Evolutionary conservation across 2,329 filamentous ascomycete species (phyloP).

Genomic region (Talaromyces sp.): DNA sequence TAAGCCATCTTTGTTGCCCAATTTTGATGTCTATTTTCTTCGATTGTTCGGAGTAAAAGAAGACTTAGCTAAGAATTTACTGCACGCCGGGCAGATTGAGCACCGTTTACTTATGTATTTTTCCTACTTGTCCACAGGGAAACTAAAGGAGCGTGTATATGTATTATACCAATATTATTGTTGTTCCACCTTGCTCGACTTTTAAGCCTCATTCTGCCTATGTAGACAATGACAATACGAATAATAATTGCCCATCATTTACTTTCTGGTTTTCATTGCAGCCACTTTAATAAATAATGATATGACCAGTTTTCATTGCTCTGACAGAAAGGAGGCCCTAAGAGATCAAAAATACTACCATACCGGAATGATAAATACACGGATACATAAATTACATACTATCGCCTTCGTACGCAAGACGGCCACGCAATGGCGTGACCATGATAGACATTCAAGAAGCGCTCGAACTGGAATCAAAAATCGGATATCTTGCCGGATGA

Average conservation of each 20-base stretch:
- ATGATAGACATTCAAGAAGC: not conserved
- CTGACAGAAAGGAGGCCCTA: not conserved
- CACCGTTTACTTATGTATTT: not conserved
- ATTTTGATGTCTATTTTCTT: not conserved
- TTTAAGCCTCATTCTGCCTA: not conserved
- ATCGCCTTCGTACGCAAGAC: slow-evolving; percentile 26
- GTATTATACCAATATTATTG: not conserved
- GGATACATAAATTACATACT: slow-evolving; percentile 3
- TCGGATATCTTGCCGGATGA: slow-evolving; percentile 1
- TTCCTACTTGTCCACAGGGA: not conserved
- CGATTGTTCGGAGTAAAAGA: not conserved
- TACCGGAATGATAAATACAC: not conserved
- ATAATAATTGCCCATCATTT: too few species aligned
- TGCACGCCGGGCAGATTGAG: not conserved
- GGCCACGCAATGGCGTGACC: slow-evolving; percentile 6
- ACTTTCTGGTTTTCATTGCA: too few species aligned
- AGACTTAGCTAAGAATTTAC: not conserved
- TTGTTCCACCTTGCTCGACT: not conserved
- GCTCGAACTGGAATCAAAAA: not conserved
- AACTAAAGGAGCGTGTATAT: not conserved
- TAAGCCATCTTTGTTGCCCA: slow-evolving; percentile 4
- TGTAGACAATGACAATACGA: too few species aligned
- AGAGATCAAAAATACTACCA: not conserved
- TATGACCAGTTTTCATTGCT: too few species aligned
- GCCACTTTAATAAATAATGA: too few species aligned